Percentiles rank a stretch among this genome's conserved stretches.
Conservation (phyloP, 2,329 filamentous ascomycete genomes). For the Sclerotinia trifoliorum region DNA sequence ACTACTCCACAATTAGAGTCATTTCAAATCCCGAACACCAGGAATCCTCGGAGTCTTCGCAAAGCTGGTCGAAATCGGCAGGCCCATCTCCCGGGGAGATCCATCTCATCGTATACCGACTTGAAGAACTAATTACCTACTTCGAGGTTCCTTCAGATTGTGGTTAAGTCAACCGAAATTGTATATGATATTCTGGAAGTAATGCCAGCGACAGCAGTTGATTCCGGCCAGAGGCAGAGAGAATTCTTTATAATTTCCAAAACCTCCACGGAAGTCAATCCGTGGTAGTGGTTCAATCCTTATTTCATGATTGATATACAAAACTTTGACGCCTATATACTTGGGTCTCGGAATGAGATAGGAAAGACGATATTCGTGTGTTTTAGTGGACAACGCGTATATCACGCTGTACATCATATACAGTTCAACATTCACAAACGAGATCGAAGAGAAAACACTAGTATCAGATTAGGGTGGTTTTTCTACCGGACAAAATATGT, state of each 20-base stretch:
- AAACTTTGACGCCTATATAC: background rate
- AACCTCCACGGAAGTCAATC: background rate
- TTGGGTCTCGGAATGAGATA: background rate
- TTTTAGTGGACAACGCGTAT: background rate
- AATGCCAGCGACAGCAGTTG: background rate
- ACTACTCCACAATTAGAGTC: too few relatives aligned
- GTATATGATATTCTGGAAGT: background rate
- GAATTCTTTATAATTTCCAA: background rate
- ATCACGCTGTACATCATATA: background rate
- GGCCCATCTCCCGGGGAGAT: background rate
- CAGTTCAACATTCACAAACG: background rate
- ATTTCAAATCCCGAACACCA: constrained; percentile 11
- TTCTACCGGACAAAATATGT: background rate
- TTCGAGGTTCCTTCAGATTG: background rate
- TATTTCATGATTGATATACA: background rate
- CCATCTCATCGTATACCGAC: background rate
- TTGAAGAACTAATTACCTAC: background rate
- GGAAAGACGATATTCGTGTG: background rate
- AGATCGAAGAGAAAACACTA: background rate
- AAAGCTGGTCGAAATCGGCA: background rate
- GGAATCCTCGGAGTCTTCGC: constrained; percentile 8
- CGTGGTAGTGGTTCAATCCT: background rate
- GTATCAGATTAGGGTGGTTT: background rate
- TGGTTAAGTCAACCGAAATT: background rate
- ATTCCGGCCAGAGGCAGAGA: background rate